Evolutionary conservation across 1,139 yeast genomes (phyloP), one percentile per base, ranked within the genome.

Genomic region (Hyphopichia pseudoburtonii): DNA sequence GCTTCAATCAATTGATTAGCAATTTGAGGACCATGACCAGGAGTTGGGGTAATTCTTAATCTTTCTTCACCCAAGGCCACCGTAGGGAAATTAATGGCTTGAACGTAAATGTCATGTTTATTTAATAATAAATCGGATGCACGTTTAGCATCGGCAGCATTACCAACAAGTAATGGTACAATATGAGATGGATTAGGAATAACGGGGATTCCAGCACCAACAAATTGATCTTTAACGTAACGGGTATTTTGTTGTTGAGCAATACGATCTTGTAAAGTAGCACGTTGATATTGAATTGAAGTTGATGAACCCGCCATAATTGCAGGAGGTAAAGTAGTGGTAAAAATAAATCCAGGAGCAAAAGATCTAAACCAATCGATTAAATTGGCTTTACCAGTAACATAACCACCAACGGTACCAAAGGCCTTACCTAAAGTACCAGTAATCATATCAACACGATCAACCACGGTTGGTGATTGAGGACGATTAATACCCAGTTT

Each of bases 121-220:
- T 84, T 75, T 70, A 92, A 80, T 56, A 92, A 78, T 62, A 86
- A 65, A 62, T 94, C 98, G 16, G 95, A 85, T 7, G 97, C 97
- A 42, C 69, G 73, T 64, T 90, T 92, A 41, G 97, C 97, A 54
- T 83, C 82, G 38, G 82, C 86, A 14, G 99, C 96, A 57, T 88
- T 90, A 48, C 98, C 98, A 50, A 92, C 86, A 47, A 94, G 76
- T 34, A 94, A 83, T 7, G 99, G 97, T 31, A 92, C 95, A 58
- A 94, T 92, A 63, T 92, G 99, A 16, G 96, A 86, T 19, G 98
- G 97, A 64, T 92, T 92, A 44, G 97, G 97, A 56, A 90, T 86
- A 34, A 92, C 97, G 14, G 98, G 99, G 47, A 92, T 82, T 38
- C 95, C 97, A 39, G 85, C 64, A 32, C 70, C 66, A 40, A 73